Evolutionary conservation across 208 protist species (phyloP).

Genomic region (Angomonas ambiguus): DNA sequence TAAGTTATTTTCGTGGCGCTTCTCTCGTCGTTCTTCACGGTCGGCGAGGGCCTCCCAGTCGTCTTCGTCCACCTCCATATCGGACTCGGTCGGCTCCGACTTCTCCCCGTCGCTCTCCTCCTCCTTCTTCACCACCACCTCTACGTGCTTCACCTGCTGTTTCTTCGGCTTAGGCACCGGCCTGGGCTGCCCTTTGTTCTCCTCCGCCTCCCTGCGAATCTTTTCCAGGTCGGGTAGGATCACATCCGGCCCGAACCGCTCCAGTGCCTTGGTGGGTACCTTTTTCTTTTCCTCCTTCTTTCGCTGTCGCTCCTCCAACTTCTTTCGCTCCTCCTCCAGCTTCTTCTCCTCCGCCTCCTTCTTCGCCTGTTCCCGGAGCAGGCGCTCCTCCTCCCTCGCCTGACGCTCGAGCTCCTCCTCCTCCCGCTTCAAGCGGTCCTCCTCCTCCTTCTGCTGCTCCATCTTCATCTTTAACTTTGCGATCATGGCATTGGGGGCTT

Average conservation of each 20-base stretch:
- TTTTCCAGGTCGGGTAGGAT: constrained; percentile 83
- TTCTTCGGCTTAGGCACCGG: constrained; percentile 24
- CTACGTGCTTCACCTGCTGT: not conserved
- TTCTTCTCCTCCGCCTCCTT: constrained; percentile 77
- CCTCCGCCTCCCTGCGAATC: constrained; percentile 60
- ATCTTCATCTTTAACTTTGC: constrained; percentile 90
- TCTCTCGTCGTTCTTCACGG: constrained; percentile 64
- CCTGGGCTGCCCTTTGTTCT: constrained; percentile 40
- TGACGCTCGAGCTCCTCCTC: constrained; percentile 76
- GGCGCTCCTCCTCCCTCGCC: constrained; percentile 73
- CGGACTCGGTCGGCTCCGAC: constrained; percentile 64
- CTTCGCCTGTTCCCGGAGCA: constrained; percentile 82
- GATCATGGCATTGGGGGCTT: constrained; percentile 58
- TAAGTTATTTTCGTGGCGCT: constrained; percentile 58
- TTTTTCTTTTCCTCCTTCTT: constrained; percentile 59
- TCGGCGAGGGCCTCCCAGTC: constrained; percentile 81
- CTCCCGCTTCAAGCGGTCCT: constrained; percentile 70
- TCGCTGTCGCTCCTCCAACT: constrained; percentile 65
- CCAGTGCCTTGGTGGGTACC: constrained; percentile 20
- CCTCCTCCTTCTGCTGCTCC: constrained; percentile 81
- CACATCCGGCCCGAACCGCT: constrained; percentile 31
- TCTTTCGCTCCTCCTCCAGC: constrained; percentile 69
- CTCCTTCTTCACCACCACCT: constrained; percentile 10
- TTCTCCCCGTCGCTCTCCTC: constrained; percentile 49
- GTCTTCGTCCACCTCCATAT: constrained; percentile 78